Evolutionary conservation across 2,329 filamentous ascomycete genomes (phyloP).

Genomic region (Penicillium crustosum): DNA sequence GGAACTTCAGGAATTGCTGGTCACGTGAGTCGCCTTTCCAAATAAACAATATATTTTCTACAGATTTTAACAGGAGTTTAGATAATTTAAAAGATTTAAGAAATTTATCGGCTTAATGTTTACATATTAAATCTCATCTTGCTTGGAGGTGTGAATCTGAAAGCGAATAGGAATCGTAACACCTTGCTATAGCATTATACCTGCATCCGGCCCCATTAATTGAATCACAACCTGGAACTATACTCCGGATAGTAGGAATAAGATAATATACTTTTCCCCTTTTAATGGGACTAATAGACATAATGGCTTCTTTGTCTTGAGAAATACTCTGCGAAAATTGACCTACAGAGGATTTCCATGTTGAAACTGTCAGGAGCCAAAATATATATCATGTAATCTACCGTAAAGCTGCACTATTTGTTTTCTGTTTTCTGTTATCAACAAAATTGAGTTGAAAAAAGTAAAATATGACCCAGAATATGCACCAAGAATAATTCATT

Average conservation of each 20-base stretch:
- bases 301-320: not conserved
- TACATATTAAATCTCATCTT: not conserved
- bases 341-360: not conserved
- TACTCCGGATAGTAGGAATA: not conserved
- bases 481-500: not conserved
- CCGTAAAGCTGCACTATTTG: not conserved
- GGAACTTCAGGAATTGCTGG: constrained; percentile 42
- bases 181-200: not conserved
- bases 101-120: not conserved
- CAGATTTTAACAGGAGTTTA: not conserved
- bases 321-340: not conserved
- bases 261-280: not conserved
- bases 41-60: constrained; percentile 5
- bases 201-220: not conserved
- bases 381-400: not conserved
- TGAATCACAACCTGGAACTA: not conserved
- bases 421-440: not conserved
- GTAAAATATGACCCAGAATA: not conserved
- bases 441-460: too few species aligned
- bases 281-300: not conserved
- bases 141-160: not conserved
- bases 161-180: not conserved
- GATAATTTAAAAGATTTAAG: not conserved
- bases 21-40: constrained; percentile 24
- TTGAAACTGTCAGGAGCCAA: not conserved